phyloP scores from a whole-genome alignment of 2,329 filamentous ascomycete species.

The Fusarium liriodendri region DNA sequence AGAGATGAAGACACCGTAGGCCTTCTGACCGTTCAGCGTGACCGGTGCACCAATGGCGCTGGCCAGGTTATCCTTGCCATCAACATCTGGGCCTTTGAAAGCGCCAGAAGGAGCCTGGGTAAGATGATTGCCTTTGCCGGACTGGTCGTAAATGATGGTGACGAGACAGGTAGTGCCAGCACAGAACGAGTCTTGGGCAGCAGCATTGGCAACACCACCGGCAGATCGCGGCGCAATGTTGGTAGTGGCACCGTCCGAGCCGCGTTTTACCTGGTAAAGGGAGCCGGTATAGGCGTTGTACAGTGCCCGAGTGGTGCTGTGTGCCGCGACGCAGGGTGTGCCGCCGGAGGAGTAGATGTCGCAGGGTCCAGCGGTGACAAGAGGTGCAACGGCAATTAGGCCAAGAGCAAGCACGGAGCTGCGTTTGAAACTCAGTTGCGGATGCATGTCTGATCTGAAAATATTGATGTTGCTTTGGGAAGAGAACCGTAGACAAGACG shows the following conservation, averaged over 20 bases:
- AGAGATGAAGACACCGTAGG: conserved; percentile 23
- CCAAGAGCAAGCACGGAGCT: background rate
- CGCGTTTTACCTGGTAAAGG: conserved; percentile 28
- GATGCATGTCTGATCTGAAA: background rate
- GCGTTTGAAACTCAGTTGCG: background rate
- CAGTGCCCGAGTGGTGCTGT: conserved; percentile 15
- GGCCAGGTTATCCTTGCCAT: conserved; percentile 24
- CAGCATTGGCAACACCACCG: conserved; percentile 72
- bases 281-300: conserved; percentile 4
- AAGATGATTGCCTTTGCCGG: conserved; percentile 70
- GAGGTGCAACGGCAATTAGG: conserved; percentile 1
- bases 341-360: conserved; percentile 21
- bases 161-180: conserved; percentile 71
- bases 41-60: conserved; percentile 24
- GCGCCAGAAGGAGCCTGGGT: conserved; percentile 69
- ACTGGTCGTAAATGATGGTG: conserved; percentile 73
- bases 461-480: background rate
- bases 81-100: conserved; percentile 41
- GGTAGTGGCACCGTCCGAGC: conserved; percentile 10
- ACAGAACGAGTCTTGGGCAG: conserved; percentile 71
- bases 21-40: conserved; percentile 25
- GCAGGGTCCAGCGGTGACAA: conserved; percentile 18
- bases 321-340: conserved; percentile 25
- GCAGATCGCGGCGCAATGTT: conserved; percentile 50
- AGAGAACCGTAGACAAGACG: background rate